Conservation (phyloP, 75 land plant genomes). For the Sequoia sempervirens region DNA sequence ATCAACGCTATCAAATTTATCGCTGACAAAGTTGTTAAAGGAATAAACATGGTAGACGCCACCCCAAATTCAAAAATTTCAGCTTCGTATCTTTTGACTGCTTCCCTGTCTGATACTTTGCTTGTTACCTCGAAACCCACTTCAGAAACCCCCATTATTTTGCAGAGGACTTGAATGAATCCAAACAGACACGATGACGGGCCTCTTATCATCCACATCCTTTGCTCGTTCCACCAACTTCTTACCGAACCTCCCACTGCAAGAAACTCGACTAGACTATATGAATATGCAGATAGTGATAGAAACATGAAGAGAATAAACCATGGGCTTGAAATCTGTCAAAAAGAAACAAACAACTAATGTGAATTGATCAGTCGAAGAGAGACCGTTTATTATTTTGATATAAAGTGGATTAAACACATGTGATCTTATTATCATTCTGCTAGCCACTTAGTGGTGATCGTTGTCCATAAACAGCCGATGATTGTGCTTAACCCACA, state of each 20-base stretch:
- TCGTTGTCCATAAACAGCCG: no score
- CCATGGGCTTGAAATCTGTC: slow-evolving; percentile 27
- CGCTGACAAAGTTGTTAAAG: neutral
- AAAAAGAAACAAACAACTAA: neutral
- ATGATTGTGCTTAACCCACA: neutral
- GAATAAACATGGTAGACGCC: neutral
- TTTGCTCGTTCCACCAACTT: slow-evolving; percentile 17
- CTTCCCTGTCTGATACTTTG: slow-evolving; percentile 16
- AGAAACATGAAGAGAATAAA: slow-evolving; percentile 6
- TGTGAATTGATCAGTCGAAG: no score
- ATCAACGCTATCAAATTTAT: slow-evolving; percentile 3
- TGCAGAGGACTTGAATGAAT: neutral
- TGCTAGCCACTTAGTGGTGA: no score
- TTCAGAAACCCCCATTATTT: slow-evolving; percentile 5
- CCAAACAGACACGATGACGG: slow-evolving; percentile 9
- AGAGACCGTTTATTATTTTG: no score
- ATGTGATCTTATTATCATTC: no score
- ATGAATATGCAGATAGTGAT: slow-evolving; percentile 8
- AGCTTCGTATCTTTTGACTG: slow-evolving; percentile 13
- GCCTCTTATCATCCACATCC: slow-evolving; percentile 26
- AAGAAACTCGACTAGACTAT: slow-evolving; percentile 8
- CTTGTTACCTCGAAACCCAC: slow-evolving; percentile 15
- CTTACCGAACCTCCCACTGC: slow-evolving; percentile 5
- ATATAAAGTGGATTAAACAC: no score
- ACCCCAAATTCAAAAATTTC: slow-evolving; percentile 10